Evolutionary conservation across 2,329 filamentous ascomycete species (phyloP).

Genomic region (Diaporthe australafricana): DNA sequence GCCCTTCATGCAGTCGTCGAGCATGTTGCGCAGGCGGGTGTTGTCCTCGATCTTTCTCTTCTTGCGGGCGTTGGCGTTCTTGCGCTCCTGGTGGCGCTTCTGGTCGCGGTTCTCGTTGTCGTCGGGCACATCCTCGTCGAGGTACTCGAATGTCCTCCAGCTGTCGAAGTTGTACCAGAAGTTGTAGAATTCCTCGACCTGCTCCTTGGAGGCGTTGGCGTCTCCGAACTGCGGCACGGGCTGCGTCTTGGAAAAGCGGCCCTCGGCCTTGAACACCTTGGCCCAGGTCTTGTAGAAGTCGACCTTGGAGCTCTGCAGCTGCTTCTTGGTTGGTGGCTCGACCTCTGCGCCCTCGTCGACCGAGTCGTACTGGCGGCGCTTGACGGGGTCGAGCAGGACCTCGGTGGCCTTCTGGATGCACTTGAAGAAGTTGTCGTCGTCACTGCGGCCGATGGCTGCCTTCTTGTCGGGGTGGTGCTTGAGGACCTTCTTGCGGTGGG

Average conservation of each 20-base stretch:
- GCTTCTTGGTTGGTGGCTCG: slow-evolving; percentile 92
- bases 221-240: slow-evolving; percentile 90
- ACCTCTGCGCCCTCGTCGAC: slow-evolving; percentile 95
- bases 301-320: slow-evolving; percentile 79
- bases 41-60: slow-evolving; percentile 99
- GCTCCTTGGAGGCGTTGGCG: slow-evolving; percentile 85
- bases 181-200: slow-evolving; percentile 97
- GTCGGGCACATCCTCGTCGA: slow-evolving; percentile 98
- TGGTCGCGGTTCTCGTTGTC: slow-evolving; percentile 99
- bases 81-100: slow-evolving; percentile 97
- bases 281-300: slow-evolving; percentile 93
- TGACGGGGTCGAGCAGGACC: slow-evolving; percentile 89
- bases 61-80: slow-evolving; percentile 96
- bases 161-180: slow-evolving; percentile 99
- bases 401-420: slow-evolving; percentile 99
- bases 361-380: slow-evolving; percentile 95
- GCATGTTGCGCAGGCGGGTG: slow-evolving; percentile 85
- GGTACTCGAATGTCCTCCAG: slow-evolving; percentile 97
- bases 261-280: slow-evolving; percentile 90
- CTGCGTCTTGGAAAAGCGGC: slow-evolving; percentile 89
- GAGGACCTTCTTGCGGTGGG: slow-evolving; percentile 99
- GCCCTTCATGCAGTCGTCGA: slow-evolving; percentile 85
- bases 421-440: slow-evolving; percentile 99
- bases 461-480: slow-evolving; percentile 99
- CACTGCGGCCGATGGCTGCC: slow-evolving; percentile 85